Percentiles rank a stretch among this genome's conserved stretches.
Evolutionary conservation across 2,329 filamentous ascomycete species (phyloP).

Genomic region (Fusarium pseudoanthophilum): DNA sequence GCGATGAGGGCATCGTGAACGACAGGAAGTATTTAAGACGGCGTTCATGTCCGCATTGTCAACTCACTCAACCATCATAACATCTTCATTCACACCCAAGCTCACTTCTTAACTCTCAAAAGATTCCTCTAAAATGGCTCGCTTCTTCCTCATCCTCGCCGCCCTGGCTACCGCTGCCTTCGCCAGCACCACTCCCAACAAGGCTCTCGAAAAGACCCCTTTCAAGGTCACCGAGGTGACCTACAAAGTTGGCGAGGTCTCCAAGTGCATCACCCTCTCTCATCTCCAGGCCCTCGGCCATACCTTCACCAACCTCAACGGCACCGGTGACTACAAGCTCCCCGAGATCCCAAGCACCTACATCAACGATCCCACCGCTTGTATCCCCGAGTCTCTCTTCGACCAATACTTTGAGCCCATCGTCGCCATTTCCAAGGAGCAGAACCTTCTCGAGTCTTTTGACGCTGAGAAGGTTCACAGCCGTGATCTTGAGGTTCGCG

Average conservation of each 20-base stretch:
- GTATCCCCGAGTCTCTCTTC: constrained; percentile 24
- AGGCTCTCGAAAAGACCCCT: neutral
- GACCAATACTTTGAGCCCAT: constrained; percentile 29
- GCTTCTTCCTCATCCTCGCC: constrained; percentile 5
- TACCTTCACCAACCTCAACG: constrained; percentile 11
- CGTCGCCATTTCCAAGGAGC: constrained; percentile 22
- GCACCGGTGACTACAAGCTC: neutral
- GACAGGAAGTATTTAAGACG: neutral
- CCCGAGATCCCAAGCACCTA: constrained; percentile 10
- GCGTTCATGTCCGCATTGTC: neutral
- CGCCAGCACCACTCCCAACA: neutral
- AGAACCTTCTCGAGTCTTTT: constrained; percentile 15
- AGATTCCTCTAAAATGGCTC: neutral
- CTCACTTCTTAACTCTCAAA: neutral
- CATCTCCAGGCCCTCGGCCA: constrained; percentile 26
- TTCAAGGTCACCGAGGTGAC: neutral
- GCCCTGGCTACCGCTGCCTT: neutral
- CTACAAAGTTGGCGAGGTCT: neutral
- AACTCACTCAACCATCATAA: neutral
- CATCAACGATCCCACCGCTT: constrained; percentile 16
- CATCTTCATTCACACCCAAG: neutral
- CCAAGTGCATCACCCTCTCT: constrained; percentile 15
- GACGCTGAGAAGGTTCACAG: constrained; percentile 1
- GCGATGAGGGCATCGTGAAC: fast-evolving
- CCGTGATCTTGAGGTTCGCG: constrained; percentile 8